phyloP scores from a whole-genome alignment of 2,329 filamentous ascomycete species.

The Alternaria infectoria region DNA sequence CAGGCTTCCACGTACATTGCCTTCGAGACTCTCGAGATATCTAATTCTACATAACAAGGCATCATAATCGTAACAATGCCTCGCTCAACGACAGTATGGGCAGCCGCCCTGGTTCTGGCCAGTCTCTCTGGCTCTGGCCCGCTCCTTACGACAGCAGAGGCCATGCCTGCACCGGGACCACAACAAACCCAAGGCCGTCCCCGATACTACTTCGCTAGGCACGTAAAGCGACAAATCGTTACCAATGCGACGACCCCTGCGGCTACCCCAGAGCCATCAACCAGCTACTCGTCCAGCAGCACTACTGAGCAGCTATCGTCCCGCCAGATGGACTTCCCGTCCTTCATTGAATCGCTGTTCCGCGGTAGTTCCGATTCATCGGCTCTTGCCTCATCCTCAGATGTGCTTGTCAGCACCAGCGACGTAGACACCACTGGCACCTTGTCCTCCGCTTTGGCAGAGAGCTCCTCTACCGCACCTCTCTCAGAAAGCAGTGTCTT shows the following conservation, averaged over 20 bases:
- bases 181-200: slow-evolving; percentile 45
- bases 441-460: slow-evolving; percentile 12
- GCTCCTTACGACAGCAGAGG: slow-evolving; percentile 55
- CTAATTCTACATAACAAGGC: slow-evolving; percentile 35
- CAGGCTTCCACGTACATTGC: slow-evolving; percentile 23
- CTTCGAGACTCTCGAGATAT: slow-evolving; percentile 29
- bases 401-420: slow-evolving; percentile 13
- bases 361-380: slow-evolving; percentile 22
- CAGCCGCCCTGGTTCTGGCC: slow-evolving; percentile 52
- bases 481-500: not conserved
- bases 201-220: slow-evolving; percentile 57
- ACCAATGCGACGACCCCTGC: slow-evolving; percentile 44
- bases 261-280: slow-evolving; percentile 21
- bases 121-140: slow-evolving; percentile 55
- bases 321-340: slow-evolving; percentile 33
- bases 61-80: slow-evolving; percentile 51
- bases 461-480: slow-evolving; percentile 1
- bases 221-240: slow-evolving; percentile 53
- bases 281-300: slow-evolving; percentile 12
- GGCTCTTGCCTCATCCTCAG: slow-evolving; percentile 4
- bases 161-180: slow-evolving; percentile 53
- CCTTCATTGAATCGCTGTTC: slow-evolving; percentile 37
- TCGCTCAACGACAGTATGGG: slow-evolving; percentile 54
- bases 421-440: slow-evolving; percentile 19
- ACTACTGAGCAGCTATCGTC: slow-evolving; percentile 23